These are phyloP conservation scores for Friedmanniomyces endolithicus DNA, from an alignment of 495 filamentous ascomycete genomes.

Conservation along the genomic window DNA sequence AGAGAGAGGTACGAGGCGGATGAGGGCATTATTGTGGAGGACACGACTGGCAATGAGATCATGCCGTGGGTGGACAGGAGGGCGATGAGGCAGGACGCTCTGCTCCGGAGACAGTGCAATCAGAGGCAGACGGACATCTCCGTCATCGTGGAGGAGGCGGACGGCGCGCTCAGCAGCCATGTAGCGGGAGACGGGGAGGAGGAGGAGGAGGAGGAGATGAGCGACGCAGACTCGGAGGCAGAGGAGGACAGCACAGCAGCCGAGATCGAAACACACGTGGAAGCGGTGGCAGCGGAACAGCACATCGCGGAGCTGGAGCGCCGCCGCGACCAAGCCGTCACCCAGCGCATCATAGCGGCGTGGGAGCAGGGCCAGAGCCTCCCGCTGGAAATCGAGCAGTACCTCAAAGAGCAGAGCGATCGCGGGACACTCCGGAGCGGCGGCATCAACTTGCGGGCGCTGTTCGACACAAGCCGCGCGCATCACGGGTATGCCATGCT, in stretches of 20 bases:
- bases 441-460: not conserved
- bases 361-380: slow-evolving; percentile 11
- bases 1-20: slow-evolving; percentile 74
- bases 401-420: slow-evolving; percentile 17
- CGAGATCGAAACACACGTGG: slow-evolving; percentile 3
- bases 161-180: slow-evolving; percentile 3
- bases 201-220: slow-evolving; percentile 9
- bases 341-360: slow-evolving; percentile 11
- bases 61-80: slow-evolving; percentile 12
- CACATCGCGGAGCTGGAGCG: slow-evolving; percentile 6
- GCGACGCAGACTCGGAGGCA: slow-evolving; percentile 5
- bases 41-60: slow-evolving; percentile 67
- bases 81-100: not conserved
- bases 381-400: slow-evolving; percentile 18
- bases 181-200: not conserved
- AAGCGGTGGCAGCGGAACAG: slow-evolving; percentile 6
- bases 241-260: slow-evolving; percentile 6
- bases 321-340: slow-evolving; percentile 12
- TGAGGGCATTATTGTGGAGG: slow-evolving; percentile 55
- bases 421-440: slow-evolving; percentile 5
- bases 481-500: not conserved
- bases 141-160: slow-evolving; percentile 18
- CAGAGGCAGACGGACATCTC: slow-evolving; percentile 14
- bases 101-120: slow-evolving; percentile 7
- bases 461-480: not conserved